phyloP scores from a whole-genome alignment of 768 basidiomycete genomes.

The Melanogaster broomeanus region DNA sequence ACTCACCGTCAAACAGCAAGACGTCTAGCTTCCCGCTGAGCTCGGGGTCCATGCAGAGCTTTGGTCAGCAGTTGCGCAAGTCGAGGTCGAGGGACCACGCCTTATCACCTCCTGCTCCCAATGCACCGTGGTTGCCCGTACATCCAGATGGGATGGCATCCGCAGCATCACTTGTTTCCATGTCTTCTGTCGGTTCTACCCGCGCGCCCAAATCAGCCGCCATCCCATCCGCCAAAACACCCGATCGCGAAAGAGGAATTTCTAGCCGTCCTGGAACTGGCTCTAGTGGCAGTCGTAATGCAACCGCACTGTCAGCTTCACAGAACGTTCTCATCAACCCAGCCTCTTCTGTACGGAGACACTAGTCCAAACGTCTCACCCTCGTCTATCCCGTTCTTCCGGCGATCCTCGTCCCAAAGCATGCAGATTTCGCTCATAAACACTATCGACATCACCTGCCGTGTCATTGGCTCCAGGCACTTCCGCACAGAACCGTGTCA shows the following conservation, averaged over 20 bases:
- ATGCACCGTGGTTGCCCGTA: constrained; percentile 63
- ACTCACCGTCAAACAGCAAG: constrained; percentile 35
- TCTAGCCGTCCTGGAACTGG: constrained; percentile 73
- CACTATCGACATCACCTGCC: constrained; percentile 48
- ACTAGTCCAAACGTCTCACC: constrained; percentile 74
- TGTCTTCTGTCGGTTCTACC: constrained; percentile 72
- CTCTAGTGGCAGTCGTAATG: constrained; percentile 74
- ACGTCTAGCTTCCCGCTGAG: constrained; percentile 63
- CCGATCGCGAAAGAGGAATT: constrained; percentile 52
- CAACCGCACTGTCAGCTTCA: constrained; percentile 54
- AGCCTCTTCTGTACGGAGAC: constrained; percentile 64
- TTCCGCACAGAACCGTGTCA: constrained; percentile 42
- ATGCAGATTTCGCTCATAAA: constrained; percentile 64
- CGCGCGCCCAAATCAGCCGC: constrained; percentile 48
- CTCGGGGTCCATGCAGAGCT: constrained; percentile 61
- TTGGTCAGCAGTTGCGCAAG: constrained; percentile 68
- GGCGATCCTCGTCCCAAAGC: constrained; percentile 87
- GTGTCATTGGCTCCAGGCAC: constrained; percentile 47
- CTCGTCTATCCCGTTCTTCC: constrained; percentile 92
- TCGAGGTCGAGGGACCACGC: constrained; percentile 68
- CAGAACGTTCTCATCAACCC: constrained; percentile 70
- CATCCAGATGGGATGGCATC: constrained; percentile 79
- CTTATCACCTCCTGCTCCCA: constrained; percentile 44
- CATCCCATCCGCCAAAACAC: constrained; percentile 53
- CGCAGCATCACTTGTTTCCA: constrained; percentile 69